phyloP scores from a whole-genome alignment of 1,284 basidiomycete species.

The Cryptococcus hybrid region DNA sequence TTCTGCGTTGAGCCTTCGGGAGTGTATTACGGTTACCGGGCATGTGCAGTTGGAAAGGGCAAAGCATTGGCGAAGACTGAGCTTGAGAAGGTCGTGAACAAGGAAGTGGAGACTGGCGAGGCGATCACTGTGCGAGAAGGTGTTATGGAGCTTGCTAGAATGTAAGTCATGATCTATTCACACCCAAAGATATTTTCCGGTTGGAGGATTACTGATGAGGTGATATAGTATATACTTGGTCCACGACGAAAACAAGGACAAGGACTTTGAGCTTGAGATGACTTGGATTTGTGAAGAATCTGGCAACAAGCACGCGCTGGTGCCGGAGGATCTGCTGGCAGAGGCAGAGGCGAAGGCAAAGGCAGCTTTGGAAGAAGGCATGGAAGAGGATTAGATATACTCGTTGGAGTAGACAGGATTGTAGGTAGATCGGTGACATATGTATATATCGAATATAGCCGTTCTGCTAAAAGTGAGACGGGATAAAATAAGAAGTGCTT shows the following conservation, averaged over 20 bases:
- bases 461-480: no score
- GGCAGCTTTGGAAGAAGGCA: constrained; percentile 76
- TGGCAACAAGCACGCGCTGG: constrained; percentile 71
- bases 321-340: constrained; percentile 78
- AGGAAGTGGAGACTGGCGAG: constrained; percentile 18
- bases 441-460: no score
- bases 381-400: constrained; percentile 61
- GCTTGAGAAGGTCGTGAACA: constrained; percentile 76
- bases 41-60: constrained; percentile 94
- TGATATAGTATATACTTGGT: constrained; percentile 84
- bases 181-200: not conserved
- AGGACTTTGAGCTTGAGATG: constrained; percentile 98
- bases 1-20: constrained; percentile 96
- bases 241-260: constrained; percentile 81
- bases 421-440: no score
- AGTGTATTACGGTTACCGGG: constrained; percentile 88
- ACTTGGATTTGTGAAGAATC: constrained; percentile 93
- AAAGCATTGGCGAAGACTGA: constrained; percentile 97
- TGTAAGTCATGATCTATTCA: constrained; percentile 60
- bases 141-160: constrained; percentile 89
- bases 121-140: constrained; percentile 67
- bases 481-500: no score
- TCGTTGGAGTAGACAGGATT: no score
- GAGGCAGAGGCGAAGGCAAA: constrained; percentile 89
- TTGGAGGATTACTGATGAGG: not conserved